phyloP scores from a whole-genome alignment of 2,329 filamentous ascomycete species.

The Xylaria sp. region DNA sequence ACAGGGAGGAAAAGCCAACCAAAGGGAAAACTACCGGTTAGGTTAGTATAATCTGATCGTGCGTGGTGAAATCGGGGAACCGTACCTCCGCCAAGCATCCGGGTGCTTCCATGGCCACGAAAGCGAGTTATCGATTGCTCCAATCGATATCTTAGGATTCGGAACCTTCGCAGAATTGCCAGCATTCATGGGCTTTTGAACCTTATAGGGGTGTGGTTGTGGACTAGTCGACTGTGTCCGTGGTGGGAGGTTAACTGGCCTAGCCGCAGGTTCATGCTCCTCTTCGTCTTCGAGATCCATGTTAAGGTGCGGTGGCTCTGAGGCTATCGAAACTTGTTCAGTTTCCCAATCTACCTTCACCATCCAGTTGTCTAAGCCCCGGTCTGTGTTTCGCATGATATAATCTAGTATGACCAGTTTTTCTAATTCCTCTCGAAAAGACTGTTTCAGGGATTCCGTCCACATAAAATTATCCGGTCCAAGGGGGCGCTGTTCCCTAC shows the following conservation, averaged over 20 bases:
- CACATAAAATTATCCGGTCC: slow-evolving; percentile 76
- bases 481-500: slow-evolving; percentile 52
- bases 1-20: slow-evolving; percentile 98
- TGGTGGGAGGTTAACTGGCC: slow-evolving; percentile 67
- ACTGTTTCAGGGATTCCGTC: slow-evolving; percentile 89
- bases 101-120: slow-evolving; percentile 99
- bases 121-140: slow-evolving; percentile 96
- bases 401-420: slow-evolving; percentile 98
- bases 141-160: slow-evolving; percentile 76
- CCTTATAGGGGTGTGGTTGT: slow-evolving; percentile 74
- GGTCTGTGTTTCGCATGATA: slow-evolving; percentile 98
- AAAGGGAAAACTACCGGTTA: slow-evolving; percentile 86
- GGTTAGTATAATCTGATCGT: slow-evolving; percentile 43
- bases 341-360: slow-evolving; percentile 91
- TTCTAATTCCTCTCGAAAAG: slow-evolving; percentile 93
- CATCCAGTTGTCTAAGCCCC: slow-evolving; percentile 99
- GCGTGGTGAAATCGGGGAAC: background rate
- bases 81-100: slow-evolving; percentile 78
- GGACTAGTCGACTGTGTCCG: slow-evolving; percentile 54
- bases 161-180: slow-evolving; percentile 61
- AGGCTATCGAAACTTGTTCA: slow-evolving; percentile 84
- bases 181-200: slow-evolving; percentile 87
- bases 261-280: slow-evolving; percentile 64
- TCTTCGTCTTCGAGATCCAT: slow-evolving; percentile 62
- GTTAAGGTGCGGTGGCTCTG: slow-evolving; percentile 79